Base-by-base conservation (phyloP, 2,329 filamentous ascomycete genomes). In the Apiospora aurea region DNA sequence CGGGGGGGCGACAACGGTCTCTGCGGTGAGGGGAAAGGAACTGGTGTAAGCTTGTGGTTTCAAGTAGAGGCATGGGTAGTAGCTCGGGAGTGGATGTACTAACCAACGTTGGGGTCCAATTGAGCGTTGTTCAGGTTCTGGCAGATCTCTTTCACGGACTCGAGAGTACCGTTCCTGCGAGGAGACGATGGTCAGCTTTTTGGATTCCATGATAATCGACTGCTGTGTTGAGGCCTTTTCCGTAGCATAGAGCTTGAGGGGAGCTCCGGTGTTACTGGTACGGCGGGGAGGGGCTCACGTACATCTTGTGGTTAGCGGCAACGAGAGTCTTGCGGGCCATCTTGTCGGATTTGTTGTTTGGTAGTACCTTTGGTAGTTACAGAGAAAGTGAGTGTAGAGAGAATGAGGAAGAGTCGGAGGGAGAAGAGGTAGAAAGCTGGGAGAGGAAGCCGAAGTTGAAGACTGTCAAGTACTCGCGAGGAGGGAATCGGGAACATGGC, bases 221-320 rank as follows among this genome's bases (percentile, higher is more conserved):
- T 24, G 57, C 70, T 71, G 69, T 68, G 71, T 68, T 69, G 53
- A 26, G 49, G 53, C 14, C 46, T 44, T 70, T 66, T 34, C 41
- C 29, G 67, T 70, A 78, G 78, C 76, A 38, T n/a, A 41, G 46
- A 49, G 57, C 34, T 41, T 34, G 7, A 29, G 26, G 29, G 18
- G 34, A 64, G 34, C 34, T 78, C 78, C 29, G 51, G 29, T 73
- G 70, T 69, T 71, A 69, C 47, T 43, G 70, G 69, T 73, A 75
- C 75, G 74, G 72, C 75, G 76, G 75, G 77, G 75, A 73, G 75
- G 74, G 78, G 73, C 75, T 70, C 49, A 83, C 89, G 82, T 87
- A 97, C 95, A 98, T 98, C 90, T 99, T 98, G 89, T 98, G 98
- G 92, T 99, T 99, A 83, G 95, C 95, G 85, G 95, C 95, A 84